Conservation (phyloP, 148 eudicot genomes). For the Pouteria glomerata region DNA sequence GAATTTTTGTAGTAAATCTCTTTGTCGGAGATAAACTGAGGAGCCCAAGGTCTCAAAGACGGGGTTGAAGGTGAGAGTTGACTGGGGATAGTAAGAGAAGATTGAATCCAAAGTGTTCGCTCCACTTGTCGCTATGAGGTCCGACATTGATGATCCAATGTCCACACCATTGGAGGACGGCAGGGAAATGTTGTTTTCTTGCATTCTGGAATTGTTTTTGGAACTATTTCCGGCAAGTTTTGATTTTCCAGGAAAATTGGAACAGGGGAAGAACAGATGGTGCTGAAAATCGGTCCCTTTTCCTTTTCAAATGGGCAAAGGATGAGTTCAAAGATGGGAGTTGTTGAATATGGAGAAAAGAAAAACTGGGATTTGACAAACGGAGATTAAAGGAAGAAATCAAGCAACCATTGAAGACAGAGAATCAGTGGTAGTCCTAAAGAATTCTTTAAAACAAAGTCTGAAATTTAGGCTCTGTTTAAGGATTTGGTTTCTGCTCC, state of each 20-base stretch:
- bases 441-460: too few species aligned
- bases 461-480: too few species aligned
- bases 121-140: slow-evolving; percentile 47
- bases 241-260: not conserved
- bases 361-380: too few species aligned
- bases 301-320: slow-evolving; percentile 7
- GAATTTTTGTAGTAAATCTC: slow-evolving; percentile 62
- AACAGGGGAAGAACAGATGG: slow-evolving; percentile 27
- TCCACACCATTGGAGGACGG: slow-evolving; percentile 18
- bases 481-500: too few species aligned
- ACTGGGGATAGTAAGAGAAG: slow-evolving; percentile 48
- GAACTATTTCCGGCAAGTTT: not conserved
- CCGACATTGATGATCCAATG: slow-evolving; percentile 54
- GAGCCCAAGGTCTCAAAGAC: slow-evolving; percentile 56
- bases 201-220: slow-evolving; percentile 28
- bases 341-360: too few species aligned
- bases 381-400: too few species aligned
- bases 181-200: slow-evolving; percentile 32
- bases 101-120: slow-evolving; percentile 74
- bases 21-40: slow-evolving; percentile 69
- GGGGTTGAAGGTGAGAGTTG: slow-evolving; percentile 18
- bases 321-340: too few species aligned
- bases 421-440: too few species aligned
- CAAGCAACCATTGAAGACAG: too few species aligned
- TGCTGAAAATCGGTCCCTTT: slow-evolving; percentile 25